These are phyloP conservation scores for Colletotrichum gloeosporioides DNA, from an alignment of 2,329 filamentous ascomycete genomes.

Conservation along the genomic window DNA sequence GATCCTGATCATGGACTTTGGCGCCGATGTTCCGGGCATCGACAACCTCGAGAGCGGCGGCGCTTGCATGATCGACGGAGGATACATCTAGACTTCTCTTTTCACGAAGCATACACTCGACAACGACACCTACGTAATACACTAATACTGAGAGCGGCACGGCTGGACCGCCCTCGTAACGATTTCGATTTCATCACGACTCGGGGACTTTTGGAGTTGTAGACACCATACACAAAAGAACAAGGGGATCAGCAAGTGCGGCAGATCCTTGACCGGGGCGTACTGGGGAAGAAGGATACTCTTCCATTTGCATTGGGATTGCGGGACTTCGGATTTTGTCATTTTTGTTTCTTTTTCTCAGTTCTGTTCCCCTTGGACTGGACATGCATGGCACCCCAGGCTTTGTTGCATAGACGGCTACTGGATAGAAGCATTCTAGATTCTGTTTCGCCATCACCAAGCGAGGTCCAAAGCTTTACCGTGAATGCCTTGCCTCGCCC, in stretches of 20 bases:
- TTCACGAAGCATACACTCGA: not conserved
- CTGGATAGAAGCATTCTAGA: conserved; percentile 19
- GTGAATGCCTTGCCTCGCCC: not conserved
- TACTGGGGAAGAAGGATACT: not conserved
- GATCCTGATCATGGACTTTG: conserved; percentile 94
- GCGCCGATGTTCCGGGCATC: conserved; percentile 62
- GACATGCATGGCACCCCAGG: conserved; percentile 9
- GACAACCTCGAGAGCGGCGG: conserved; percentile 58
- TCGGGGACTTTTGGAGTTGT: not conserved
- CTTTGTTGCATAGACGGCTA: conserved; percentile 12
- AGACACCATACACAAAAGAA: conserved; percentile 4
- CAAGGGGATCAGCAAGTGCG: not conserved
- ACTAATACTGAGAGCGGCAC: conserved; percentile 19
- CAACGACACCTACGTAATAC: conserved; percentile 9
- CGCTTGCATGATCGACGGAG: conserved; percentile 27
- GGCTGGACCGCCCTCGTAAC: conserved; percentile 19
- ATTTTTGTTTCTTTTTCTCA: not conserved
- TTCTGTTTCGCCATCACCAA: not conserved
- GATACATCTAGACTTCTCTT: conserved; percentile 33
- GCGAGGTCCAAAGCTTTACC: not conserved
- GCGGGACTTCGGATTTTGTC: not conserved
- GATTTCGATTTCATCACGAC: conserved; percentile 2
- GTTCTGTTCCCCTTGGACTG: not conserved
- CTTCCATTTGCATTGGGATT: conserved; percentile 2
- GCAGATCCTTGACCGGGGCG: not conserved